These are phyloP conservation scores for Solanum dulcamara DNA, from an alignment of 257 asterid species.

Conservation along the genomic window DNA sequence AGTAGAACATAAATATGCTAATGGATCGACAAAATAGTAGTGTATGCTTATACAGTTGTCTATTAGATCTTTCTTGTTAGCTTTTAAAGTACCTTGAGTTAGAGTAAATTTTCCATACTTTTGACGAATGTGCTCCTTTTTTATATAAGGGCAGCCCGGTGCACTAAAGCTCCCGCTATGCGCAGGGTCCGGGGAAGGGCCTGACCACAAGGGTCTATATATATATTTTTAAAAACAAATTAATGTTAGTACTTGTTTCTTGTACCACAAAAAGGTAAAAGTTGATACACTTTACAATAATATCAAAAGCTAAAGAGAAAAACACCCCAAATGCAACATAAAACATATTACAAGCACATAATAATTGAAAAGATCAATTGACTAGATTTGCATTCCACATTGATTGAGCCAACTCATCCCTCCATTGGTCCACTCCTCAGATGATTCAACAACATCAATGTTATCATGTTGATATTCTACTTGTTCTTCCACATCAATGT, in stretches of 20 bases:
- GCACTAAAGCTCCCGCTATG: no score
- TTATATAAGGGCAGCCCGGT: no score
- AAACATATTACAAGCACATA: no score
- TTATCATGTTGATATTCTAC: background rate
- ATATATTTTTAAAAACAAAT: no score
- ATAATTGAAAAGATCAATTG: background rate
- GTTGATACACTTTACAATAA: no score
- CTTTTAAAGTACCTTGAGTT: background rate
- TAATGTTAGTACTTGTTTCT: no score
- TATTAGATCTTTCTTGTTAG: background rate
- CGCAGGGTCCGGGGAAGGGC: no score
- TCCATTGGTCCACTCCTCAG: background rate
- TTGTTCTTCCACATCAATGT: background rate
- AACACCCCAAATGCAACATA: no score
- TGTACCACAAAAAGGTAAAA: no score
- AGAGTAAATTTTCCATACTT: background rate
- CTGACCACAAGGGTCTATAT: no score
- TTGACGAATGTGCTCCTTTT: background rate
- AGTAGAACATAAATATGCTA: background rate
- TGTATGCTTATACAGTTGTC: background rate
- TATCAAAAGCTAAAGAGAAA: no score
- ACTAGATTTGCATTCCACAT: background rate
- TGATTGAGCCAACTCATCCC: background rate
- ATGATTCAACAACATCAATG: background rate
- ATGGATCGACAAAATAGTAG: background rate